A percentile compares a stretch with the other conserved stretches of the same genome.
phyloP scores from a whole-genome alignment of 2,329 filamentous ascomycete genomes.

The Colletotrichum tofieldiae region DNA sequence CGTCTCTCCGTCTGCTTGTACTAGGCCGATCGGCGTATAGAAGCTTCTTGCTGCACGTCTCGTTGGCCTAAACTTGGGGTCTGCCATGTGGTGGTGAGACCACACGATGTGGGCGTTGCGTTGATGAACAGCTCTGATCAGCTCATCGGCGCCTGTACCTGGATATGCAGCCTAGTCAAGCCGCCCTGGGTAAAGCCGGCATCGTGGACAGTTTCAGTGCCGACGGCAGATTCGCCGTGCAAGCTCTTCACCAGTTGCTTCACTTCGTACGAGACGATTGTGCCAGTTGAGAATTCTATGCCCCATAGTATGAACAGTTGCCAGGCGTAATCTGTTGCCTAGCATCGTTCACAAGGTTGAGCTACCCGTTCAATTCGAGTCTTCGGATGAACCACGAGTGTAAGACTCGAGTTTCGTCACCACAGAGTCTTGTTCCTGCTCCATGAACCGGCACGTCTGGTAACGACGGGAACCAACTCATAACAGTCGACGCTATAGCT shows the following conservation, averaged over 20 bases:
- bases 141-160: constrained; percentile 4
- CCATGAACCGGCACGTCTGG: neutral
- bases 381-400: neutral
- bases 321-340: neutral
- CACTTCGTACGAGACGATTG: neutral
- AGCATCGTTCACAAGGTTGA: neutral
- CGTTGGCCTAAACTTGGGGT: neutral
- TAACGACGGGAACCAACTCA: neutral
- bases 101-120: neutral
- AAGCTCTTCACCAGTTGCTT: neutral
- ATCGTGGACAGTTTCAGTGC: neutral
- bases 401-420: constrained; percentile 5
- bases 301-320: neutral
- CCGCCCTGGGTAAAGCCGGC: neutral
- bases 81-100: constrained; percentile 6
- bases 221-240: neutral
- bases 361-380: neutral
- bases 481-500: neutral
- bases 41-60: constrained; percentile 11
- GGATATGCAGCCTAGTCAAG: neutral
- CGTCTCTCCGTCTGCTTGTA: constrained; percentile 9
- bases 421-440: neutral
- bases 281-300: neutral
- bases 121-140: neutral
- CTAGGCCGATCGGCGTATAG: constrained; percentile 1